These are phyloP conservation scores for Chenopodium suecicum DNA, from an alignment of 148 eudicot species.

Conservation along the genomic window DNA sequence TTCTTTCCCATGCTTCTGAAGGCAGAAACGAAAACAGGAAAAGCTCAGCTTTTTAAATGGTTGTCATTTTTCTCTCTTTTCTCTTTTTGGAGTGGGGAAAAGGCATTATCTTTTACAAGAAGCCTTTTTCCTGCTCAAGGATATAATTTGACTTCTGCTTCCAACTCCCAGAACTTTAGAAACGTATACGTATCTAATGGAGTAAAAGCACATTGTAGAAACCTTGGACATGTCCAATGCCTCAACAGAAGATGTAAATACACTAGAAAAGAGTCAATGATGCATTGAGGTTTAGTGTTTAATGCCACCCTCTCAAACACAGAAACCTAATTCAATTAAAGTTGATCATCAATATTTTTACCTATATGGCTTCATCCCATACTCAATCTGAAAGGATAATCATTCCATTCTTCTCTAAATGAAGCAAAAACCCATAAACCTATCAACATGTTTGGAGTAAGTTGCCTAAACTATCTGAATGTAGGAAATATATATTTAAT, in stretches of 20 bases:
- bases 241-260: neutral
- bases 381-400: neutral
- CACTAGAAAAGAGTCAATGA: neutral
- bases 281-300: neutral
- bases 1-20: too few relatives aligned
- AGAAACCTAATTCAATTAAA: neutral
- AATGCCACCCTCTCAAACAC: neutral
- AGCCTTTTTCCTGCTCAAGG: too few relatives aligned
- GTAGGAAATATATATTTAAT: neutral
- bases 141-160: too few relatives aligned
- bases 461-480: neutral
- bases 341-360: neutral
- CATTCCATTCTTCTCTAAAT: neutral
- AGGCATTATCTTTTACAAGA: too few relatives aligned
- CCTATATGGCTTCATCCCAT: neutral
- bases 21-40: too few relatives aligned
- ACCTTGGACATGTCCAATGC: neutral
- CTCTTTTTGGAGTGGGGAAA: too few relatives aligned
- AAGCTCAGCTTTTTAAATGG: too few relatives aligned
- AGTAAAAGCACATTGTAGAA: neutral
- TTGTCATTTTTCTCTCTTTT: too few relatives aligned
- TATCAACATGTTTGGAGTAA: neutral
- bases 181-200: too few relatives aligned
- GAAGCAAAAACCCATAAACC: neutral
- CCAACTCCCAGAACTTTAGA: too few relatives aligned